Evolutionary conservation across 345 rosid species (phyloP), one percentile per base, ranked within the genome.

Genomic region (Syzygium aqueum): DNA sequence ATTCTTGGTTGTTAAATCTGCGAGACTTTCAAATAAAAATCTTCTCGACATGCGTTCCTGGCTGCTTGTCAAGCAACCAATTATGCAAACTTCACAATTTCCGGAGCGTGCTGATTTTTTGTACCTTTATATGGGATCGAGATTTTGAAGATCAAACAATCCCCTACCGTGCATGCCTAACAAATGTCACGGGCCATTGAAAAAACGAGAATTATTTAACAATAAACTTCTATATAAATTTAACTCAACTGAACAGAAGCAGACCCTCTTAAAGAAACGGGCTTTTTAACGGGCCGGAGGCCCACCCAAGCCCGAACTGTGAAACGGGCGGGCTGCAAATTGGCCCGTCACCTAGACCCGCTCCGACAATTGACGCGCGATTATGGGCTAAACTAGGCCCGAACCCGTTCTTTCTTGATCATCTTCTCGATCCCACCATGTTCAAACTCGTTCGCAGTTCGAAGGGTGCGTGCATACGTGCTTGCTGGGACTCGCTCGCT

Each of bases 41-140:
- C 0, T 7, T 16, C 43, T 30, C 0, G 0, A 30, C 3, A 0
- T 0, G 2, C 23, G 9, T 17, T 65, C 19, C 0, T 0, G 11
- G 5, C 1, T 0, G 4, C 46, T 17, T 4, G 13, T 0, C 17
- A 67, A 33, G 3, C 6, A 67, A 67, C 12, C 19, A 3, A 14
- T 67, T 1, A 17, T 17, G 78, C 46, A 2, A 5, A 67, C 7
- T 67, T 67, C 10, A 4, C 6, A 33, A 67, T 33, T 67, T 67
- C 21, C 11, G 4, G 7, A 8, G 23, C 6, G 0, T 33, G 46
- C 0, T 8, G 6, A 67, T 67, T 11, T 5, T 67, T 30, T 30
- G 3, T 30, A 2, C 0, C 8, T 67, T 8, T 67, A 14, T 2
- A 67, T 33, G 25, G 0, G 2, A 17, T 67, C 23, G 33, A 15